Evolutionary conservation across 768 basidiomycete genomes (phyloP).

Genomic region (Saitozyma podzolica): DNA sequence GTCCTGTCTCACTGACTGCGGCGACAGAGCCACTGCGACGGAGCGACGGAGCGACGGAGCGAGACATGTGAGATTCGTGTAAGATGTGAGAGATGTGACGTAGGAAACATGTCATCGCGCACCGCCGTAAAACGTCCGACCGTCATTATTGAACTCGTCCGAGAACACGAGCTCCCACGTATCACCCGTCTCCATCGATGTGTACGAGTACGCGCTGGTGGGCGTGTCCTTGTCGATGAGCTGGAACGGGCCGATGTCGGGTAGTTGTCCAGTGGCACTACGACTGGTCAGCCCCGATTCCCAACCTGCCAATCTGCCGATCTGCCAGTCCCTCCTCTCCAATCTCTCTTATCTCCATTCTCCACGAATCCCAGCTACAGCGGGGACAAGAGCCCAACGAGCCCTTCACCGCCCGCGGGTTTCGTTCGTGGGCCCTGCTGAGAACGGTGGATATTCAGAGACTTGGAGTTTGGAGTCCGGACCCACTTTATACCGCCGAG

Average conservation of each 20-base stretch:
- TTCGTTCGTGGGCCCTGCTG: too few species aligned
- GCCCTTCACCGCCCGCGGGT: too few species aligned
- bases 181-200: constrained; percentile 71
- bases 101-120: constrained; percentile 2
- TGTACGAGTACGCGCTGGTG: constrained; percentile 60
- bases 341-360: background rate
- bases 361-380: background rate
- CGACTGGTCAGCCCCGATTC: background rate
- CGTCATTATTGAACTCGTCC: constrained; percentile 76
- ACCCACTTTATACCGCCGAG: constrained; percentile 76
- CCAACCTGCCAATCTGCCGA: background rate
- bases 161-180: constrained; percentile 83
- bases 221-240: constrained; percentile 81
- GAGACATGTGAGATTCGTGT: background rate
- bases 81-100: too few species aligned
- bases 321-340: too few species aligned
- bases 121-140: constrained; percentile 49
- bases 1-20: too few species aligned
- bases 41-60: constrained; percentile 8
- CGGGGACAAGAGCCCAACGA: too few species aligned
- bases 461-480: too few species aligned
- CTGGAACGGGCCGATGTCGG: constrained; percentile 64
- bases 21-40: too few species aligned
- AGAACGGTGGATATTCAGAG: too few species aligned
- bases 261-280: constrained; percentile 75